phyloP scores from a whole-genome alignment of 2,329 filamentous ascomycete genomes.

The Pseudogymnoascus sp. region DNA sequence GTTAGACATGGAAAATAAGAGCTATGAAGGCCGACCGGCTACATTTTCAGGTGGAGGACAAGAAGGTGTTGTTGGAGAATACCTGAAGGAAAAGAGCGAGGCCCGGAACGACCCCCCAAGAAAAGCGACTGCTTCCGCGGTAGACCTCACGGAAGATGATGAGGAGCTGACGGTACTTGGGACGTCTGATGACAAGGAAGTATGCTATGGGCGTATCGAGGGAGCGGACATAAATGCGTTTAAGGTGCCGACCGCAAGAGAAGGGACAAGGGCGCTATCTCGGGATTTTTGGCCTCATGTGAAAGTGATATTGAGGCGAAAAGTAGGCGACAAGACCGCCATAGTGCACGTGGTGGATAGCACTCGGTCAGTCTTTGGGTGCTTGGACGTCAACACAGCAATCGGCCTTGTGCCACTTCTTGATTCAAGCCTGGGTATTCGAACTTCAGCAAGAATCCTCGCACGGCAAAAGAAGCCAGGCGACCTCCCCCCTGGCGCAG shows the following conservation, averaged over 20 bases:
- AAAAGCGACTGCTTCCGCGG: constrained; percentile 30
- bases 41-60: constrained; percentile 40
- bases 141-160: constrained; percentile 31
- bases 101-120: constrained; percentile 31
- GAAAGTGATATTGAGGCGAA: constrained; percentile 60
- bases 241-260: constrained; percentile 59
- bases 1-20: constrained; percentile 28
- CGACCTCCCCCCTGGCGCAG: constrained; percentile 53
- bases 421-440: constrained; percentile 57
- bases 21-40: not conserved
- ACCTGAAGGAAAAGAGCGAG: constrained; percentile 52
- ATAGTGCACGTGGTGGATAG: constrained; percentile 68
- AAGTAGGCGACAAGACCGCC: constrained; percentile 43
- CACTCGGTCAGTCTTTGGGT: constrained; percentile 62
- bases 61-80: constrained; percentile 54
- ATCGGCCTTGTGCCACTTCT: constrained; percentile 63
- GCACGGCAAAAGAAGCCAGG: constrained; percentile 51
- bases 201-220: constrained; percentile 74
- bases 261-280: constrained; percentile 48
- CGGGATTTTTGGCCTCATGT: constrained; percentile 61
- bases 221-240: constrained; percentile 57
- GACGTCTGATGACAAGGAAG: constrained; percentile 57
- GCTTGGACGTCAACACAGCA: constrained; percentile 61
- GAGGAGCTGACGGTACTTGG: constrained; percentile 52
- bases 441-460: constrained; percentile 63